Base-by-base conservation (phyloP, 2,329 filamentous ascomycete genomes). In the Colletotrichum sp. region DNA sequence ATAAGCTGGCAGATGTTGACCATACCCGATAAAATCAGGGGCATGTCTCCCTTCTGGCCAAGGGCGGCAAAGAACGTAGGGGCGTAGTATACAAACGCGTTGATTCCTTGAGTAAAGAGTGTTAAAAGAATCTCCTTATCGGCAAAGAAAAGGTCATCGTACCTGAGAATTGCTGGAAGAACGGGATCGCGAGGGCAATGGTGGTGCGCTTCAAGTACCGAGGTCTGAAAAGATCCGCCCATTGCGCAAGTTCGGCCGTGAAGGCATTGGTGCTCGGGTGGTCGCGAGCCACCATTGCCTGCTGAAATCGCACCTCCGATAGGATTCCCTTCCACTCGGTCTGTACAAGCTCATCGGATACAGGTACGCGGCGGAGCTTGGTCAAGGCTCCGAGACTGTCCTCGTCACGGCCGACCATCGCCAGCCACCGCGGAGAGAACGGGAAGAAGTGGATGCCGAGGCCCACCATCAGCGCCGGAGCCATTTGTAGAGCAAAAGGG, bases 251-350 rank as follows among this genome's bases (percentile, higher is more conserved):
- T 75, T 90, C 89, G 0, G 90, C 84, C 74, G 84, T 86, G 55
- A 86, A 71, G 2, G 81, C 80, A 24, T 61, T 80, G 59, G 48
- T 83, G 78, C 72, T 85, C 75, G 80, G 83, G 76, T 81, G 87
- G 34, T 85, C 83, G 61, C 83, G 83, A 68, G 84, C 82, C 21
- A 80, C 77, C 59, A 84, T 84, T 26, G 86, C 82, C 57, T 86
- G 79, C 63, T 89, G 86, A 75, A 90, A 86, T 9, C 84, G 81
- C 2, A 87, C 87, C 72, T 90, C 89, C 1, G 87, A 85, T 1
- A 87, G 81, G 61, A 90, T 90, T 4, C 87, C 88, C 64, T 85
- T 84, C 84, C 85, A 89, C 75, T 91, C 89, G 24, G 84, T 79
- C 24, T 87, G 83, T 0, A 91, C 84, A 16, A 87, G 82, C 3